phyloP scores from a whole-genome alignment of 352 stramenopile genomes.

The Pythium guiyangense region DNA sequence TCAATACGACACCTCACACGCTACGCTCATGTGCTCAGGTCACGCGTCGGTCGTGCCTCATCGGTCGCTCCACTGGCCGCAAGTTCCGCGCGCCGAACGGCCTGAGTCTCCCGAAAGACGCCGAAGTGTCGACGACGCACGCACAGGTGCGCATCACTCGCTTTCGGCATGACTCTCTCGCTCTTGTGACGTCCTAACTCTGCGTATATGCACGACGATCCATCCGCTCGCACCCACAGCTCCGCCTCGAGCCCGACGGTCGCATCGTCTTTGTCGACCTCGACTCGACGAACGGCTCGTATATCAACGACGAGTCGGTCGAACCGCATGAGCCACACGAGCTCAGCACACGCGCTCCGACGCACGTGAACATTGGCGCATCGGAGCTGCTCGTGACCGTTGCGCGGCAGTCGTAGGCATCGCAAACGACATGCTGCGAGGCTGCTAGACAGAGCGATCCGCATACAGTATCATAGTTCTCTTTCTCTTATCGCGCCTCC shows the following conservation, averaged over 20 bases:
- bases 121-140: conserved; percentile 80
- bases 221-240: conserved; percentile 21
- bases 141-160: conserved; percentile 35
- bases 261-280: conserved; percentile 68
- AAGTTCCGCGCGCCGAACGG: conserved; percentile 73
- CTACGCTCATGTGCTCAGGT: conserved; percentile 14
- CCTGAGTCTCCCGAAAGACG: conserved; percentile 75
- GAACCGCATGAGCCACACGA: conserved; percentile 42
- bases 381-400: conserved; percentile 55
- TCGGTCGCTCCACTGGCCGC: conserved; percentile 73
- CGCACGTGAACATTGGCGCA: conserved; percentile 46
- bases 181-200: too few species aligned
- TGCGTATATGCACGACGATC: too few species aligned
- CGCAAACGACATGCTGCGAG: not conserved
- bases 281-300: conserved; percentile 80
- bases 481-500: conserved; percentile 8
- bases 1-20: not conserved
- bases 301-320: conserved; percentile 50
- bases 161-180: not conserved
- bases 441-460: not conserved
- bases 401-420: conserved; percentile 27
- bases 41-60: conserved; percentile 50
- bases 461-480: conserved; percentile 44
- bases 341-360: conserved; percentile 35
- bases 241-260: conserved; percentile 59